Evolutionary conservation across 176 grass and related monocot species (phyloP), one percentile per base, ranked within the genome.

Genomic region (Pharus latifolius): DNA sequence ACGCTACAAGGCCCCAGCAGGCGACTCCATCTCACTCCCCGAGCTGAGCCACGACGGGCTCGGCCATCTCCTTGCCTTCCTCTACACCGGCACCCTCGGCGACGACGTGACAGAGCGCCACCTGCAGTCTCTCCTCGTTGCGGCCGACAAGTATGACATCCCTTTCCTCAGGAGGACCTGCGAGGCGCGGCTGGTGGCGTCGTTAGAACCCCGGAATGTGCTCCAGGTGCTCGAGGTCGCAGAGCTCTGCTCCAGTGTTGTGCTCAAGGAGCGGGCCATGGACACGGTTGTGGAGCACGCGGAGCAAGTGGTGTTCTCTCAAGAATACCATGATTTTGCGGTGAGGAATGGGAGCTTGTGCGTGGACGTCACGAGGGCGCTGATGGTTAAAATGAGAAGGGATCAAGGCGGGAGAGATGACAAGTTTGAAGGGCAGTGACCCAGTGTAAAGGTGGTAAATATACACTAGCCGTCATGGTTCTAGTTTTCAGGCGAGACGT

Each of bases 121-220:
- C 5, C 33, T 77, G 17, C 84, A 86, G 26, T 75, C 88, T 10
- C 57, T 96, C 11, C 67, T 92, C 0, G 53, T 91, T 0, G 92
- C 92, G 1, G 82, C 76, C 7, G 92, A 92, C 63, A 96, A 96
- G 76, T 96, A 96, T 50, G 83, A 84, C 69, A 80, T 96, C 34
- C 65, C 80, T 29, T 89, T 76, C 57, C 80, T 96, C 20, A 24
- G 64, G 13, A 69, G 70, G 29, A 63, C 58, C 1, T 96, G 92
- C 41, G 88, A 87, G 69, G 69, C 44, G 51, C 51, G 45, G 48
- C 76, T 92, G 45, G 58, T 77, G 17, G 78, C 68, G 35, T 23
- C 11, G 7, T 43, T 89, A 42, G 79, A 61, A 0, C 30, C 82
- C 1, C 23, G 24, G 1, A 92, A 92, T 50, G 88, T 12, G n/a